These are phyloP conservation scores for Venturia nashicola DNA, from an alignment of 2,329 filamentous ascomycete species.

Conservation along the genomic window DNA sequence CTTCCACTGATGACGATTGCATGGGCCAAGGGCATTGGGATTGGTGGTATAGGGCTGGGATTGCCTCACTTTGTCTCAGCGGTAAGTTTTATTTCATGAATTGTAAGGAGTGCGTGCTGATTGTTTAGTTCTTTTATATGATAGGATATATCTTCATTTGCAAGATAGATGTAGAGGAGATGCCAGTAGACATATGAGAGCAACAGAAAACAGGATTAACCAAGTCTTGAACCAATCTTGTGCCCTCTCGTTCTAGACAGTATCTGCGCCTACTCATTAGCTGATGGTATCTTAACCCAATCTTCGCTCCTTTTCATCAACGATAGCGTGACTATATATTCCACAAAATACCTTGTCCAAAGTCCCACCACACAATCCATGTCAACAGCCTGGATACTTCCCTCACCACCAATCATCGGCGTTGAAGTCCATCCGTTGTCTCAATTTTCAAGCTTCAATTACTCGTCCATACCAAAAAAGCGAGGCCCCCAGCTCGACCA, in stretches of 20 bases:
- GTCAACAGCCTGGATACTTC: too few species aligned
- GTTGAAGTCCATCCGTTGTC: too few species aligned
- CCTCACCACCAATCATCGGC: too few species aligned
- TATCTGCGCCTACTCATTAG: background rate
- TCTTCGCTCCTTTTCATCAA: background rate
- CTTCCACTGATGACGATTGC: constrained; percentile 24
- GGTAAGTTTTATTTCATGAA: constrained; percentile 15
- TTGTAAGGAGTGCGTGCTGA: background rate
- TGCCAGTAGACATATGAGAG: background rate
- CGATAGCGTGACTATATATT: background rate
- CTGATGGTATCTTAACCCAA: background rate
- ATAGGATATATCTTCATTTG: background rate
- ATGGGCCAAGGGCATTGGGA: constrained; percentile 23
- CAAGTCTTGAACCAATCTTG: background rate
- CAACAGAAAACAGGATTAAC: background rate
- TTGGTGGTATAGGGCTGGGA: constrained; percentile 21
- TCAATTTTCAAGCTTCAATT: too few species aligned
- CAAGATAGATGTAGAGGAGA: background rate
- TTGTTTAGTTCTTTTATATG: background rate
- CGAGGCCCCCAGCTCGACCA: background rate
- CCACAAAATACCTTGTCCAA: too few species aligned
- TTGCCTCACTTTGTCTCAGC: constrained; percentile 24
- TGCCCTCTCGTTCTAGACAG: background rate
- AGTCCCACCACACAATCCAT: too few species aligned
- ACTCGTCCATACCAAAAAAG: background rate